A percentile compares a stretch with the other conserved stretches of the same genome.
These are phyloP conservation scores for Coniferiporia weirii DNA, from an alignment of 1,284 basidiomycete species.

Conservation along the genomic window DNA sequence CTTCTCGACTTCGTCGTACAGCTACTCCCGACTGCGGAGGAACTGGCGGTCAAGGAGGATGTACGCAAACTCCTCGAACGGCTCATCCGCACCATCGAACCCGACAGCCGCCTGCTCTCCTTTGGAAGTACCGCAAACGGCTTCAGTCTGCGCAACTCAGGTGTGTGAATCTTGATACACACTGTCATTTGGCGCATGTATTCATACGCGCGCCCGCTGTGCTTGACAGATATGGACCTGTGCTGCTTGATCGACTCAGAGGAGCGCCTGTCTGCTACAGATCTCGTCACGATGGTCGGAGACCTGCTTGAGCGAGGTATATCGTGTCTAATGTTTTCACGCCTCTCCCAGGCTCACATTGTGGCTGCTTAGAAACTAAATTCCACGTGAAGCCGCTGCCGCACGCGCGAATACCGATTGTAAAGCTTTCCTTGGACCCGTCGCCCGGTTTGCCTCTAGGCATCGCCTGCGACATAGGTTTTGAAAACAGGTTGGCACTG, in stretches of 20 bases:
- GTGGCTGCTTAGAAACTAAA: constrained; percentile 71
- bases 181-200: neutral
- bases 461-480: constrained; percentile 97
- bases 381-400: constrained; percentile 96
- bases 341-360: constrained; percentile 11
- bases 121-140: constrained; percentile 95
- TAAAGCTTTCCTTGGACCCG: constrained; percentile 91
- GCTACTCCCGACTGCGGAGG: constrained; percentile 82
- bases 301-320: constrained; percentile 88
- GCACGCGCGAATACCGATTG: constrained; percentile 96
- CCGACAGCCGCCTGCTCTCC: constrained; percentile 83
- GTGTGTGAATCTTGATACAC: constrained; percentile 39
- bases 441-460: constrained; percentile 85
- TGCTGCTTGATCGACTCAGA: constrained; percentile 92
- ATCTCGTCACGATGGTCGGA: constrained; percentile 92
- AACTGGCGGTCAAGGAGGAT: constrained; percentile 92
- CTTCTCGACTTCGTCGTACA: constrained; percentile 87
- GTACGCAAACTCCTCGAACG: constrained; percentile 92
- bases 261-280: constrained; percentile 71
- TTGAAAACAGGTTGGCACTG: constrained; percentile 93
- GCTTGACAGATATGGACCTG: constrained; percentile 86
- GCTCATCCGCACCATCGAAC: constrained; percentile 91
- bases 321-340: constrained; percentile 25
- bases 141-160: constrained; percentile 92
- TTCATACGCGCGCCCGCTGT: neutral